Evolutionary conservation across 805 yeast species (phyloP).

Genomic region (Trichomonascus vanleenenianus): DNA sequence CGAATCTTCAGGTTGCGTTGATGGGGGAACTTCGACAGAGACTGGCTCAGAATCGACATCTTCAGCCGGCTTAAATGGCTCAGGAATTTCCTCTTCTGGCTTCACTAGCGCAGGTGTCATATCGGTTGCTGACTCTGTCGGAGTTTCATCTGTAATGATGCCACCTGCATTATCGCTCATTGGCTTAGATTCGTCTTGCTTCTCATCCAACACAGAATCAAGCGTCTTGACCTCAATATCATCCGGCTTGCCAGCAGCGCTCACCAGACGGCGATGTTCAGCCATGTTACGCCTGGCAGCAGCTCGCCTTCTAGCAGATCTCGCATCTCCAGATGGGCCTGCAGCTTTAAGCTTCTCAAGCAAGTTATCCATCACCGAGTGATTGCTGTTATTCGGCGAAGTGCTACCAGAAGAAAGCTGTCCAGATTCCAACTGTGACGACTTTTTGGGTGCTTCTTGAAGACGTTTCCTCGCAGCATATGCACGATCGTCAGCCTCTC

Average conservation of each 20-base stretch:
- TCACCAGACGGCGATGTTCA: constrained; percentile 29
- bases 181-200: neutral
- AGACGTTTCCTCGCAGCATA: constrained; percentile 68
- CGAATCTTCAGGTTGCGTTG: constrained; percentile 1
- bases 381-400: constrained; percentile 27
- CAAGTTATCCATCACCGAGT: constrained; percentile 72
- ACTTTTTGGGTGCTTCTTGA: constrained; percentile 41
- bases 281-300: constrained; percentile 57
- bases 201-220: neutral
- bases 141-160: neutral
- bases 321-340: constrained; percentile 69
- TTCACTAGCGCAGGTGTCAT: neutral
- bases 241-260: neutral
- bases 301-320: constrained; percentile 75
- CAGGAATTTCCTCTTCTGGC: neutral
- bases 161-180: neutral
- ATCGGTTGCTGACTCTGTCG: neutral
- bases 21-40: neutral
- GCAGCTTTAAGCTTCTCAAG: constrained; percentile 82
- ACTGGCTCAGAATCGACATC: neutral
- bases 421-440: constrained; percentile 17
- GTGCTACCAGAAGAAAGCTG: constrained; percentile 10
- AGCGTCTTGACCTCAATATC: neutral
- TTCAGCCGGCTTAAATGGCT: neutral
- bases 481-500: constrained; percentile 74